Conservation (phyloP, 257 asterid genomes). For the Linaria vulgaris region DNA sequence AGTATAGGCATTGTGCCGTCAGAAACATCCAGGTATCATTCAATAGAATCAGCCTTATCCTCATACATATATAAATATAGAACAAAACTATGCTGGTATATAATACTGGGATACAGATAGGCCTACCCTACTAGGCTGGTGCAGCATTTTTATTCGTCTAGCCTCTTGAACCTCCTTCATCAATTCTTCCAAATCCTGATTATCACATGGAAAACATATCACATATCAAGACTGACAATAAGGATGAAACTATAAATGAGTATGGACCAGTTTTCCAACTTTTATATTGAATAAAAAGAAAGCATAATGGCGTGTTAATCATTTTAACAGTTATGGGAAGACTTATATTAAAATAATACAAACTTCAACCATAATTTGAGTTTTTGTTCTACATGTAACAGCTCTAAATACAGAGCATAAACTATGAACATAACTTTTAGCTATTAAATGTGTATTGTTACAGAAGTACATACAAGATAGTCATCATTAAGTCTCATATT, state of each 20-base stretch:
- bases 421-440: no score
- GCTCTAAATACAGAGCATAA: no score
- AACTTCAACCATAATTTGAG: background rate
- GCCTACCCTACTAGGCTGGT: slow-evolving; percentile 88
- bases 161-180: slow-evolving; percentile 98
- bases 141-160: slow-evolving; percentile 90
- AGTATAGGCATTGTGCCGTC: background rate
- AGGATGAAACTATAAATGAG: background rate
- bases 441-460: background rate
- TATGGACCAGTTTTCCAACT: slow-evolving; percentile 27
- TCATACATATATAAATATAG: background rate
- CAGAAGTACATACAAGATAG: no score
- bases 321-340: no score
- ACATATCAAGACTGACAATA: slow-evolving; percentile 47
- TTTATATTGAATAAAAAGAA: background rate
- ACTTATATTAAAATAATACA: background rate
- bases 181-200: slow-evolving; percentile 82
- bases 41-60: slow-evolving; percentile 7
- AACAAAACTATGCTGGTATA: slow-evolving; percentile 5
- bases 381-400: background rate
- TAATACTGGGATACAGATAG: slow-evolving; percentile 10
- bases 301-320: background rate
- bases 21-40: background rate
- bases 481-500: no score
- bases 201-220: slow-evolving; percentile 39